Evolutionary conservation across 768 basidiomycete genomes (phyloP).

Genomic region (Suillus variegatus): DNA sequence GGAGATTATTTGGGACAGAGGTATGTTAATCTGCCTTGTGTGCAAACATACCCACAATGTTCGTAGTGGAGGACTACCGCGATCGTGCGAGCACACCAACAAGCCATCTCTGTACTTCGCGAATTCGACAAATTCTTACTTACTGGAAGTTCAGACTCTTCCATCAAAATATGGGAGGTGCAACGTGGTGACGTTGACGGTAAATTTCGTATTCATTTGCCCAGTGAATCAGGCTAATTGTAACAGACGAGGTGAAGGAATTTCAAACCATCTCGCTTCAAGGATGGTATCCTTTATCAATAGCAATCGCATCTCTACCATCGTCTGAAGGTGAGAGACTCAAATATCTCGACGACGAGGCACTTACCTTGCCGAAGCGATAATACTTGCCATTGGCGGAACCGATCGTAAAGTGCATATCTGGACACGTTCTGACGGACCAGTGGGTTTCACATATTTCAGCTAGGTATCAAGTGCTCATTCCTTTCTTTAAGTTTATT

Average conservation of each 20-base stretch:
- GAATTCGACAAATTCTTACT: constrained; percentile 51
- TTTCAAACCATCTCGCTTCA: constrained; percentile 63
- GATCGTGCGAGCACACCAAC: constrained; percentile 59
- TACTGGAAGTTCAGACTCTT: constrained; percentile 83
- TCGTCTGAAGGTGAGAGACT: constrained; percentile 55
- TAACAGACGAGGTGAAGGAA: constrained; percentile 40
- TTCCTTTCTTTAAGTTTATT: constrained; percentile 47
- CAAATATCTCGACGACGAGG: not conserved
- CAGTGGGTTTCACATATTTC: constrained; percentile 38
- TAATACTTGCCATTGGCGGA: constrained; percentile 78
- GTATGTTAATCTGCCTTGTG: constrained; percentile 21
- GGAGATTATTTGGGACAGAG: constrained; percentile 45
- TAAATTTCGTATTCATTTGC: constrained; percentile 16
- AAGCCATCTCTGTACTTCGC: constrained; percentile 70
- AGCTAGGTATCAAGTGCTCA: not conserved
- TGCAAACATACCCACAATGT: constrained; percentile 15
- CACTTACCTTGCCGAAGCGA: constrained; percentile 37
- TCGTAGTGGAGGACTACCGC: constrained; percentile 57
- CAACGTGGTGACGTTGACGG: constrained; percentile 27
- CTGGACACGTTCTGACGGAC: constrained; percentile 65
- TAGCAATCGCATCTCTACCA: constrained; percentile 68
- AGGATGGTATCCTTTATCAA: constrained; percentile 73
- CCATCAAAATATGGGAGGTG: constrained; percentile 74
- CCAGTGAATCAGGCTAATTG: constrained; percentile 10
- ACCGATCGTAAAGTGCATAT: constrained; percentile 82